Evolutionary conservation across 2,329 filamentous ascomycete species (phyloP), one percentile per base, ranked within the genome.

Genomic region (Ophiostoma sp.): DNA sequence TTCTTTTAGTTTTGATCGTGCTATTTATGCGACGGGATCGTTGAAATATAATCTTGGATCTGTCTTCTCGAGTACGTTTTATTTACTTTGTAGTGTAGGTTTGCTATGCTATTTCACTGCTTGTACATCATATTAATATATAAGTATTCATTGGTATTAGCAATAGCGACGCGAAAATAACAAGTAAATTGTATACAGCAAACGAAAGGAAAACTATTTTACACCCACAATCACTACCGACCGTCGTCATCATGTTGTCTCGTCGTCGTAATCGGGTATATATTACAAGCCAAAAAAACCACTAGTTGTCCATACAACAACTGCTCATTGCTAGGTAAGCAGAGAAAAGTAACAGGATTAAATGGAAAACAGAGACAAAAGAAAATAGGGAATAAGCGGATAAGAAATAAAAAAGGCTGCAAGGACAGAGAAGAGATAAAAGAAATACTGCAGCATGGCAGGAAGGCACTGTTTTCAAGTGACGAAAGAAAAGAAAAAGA

Each of bases 371-470:
- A 65, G 7, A 67, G 64, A 68, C 11, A 39, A 69, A 35, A 68
- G 7, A 54, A 6, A 54, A 1, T 27, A 64, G 23, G 44, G 67
- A 27, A 69, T n/a, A 31, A 41, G 48, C 41, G 44, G 8, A 52
- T 7, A 64, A 68, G 33, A 48, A 62, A 41, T 23, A 36, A 62
- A 67, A 54, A 65, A 65, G 62, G 62, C 33, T 36, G 17, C 62
- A 64, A 64, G 3, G 27, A 31, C 27, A 31, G 27, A 31, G 57
- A 23, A 6, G 4, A 13, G 17, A 27, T 15, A 57, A 11, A 23
- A 11, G 10, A 27, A 23, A 13, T 5, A 57, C 52, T 57, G 52
- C 23, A 31, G 52, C 52, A 57, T 57, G n/a, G 52, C 23, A 27
- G n/a, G 44, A 57, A 6, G 52, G 23, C 23, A 57, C 23, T 57